Percentiles rank a stretch among this genome's conserved stretches.
phyloP scores from a whole-genome alignment of 306 rosid genomes.

The Vigna angularis region DNA sequence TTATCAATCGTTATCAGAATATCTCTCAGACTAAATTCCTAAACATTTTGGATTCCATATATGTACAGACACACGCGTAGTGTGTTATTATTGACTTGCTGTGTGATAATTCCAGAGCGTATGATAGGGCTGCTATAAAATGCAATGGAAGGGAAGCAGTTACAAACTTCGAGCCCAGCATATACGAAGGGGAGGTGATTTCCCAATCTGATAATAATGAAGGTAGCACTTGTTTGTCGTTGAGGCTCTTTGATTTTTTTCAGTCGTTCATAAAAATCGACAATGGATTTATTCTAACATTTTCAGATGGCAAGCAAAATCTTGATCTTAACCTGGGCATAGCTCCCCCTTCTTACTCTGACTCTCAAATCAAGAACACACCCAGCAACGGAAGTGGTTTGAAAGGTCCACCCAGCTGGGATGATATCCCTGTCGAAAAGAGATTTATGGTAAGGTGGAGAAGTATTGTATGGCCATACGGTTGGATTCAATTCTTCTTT shows the following conservation, averaged over 20 bases:
- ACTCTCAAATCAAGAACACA: constrained; percentile 50
- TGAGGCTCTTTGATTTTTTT: neutral
- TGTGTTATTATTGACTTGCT: constrained; percentile 32
- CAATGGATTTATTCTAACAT: constrained; percentile 1
- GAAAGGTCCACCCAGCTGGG: constrained; percentile 56
- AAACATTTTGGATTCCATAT: constrained; percentile 29
- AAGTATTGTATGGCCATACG: neutral
- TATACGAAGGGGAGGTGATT: constrained; percentile 60
- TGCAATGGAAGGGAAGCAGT: constrained; percentile 91
- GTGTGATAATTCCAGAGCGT: constrained; percentile 67
- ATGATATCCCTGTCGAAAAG: constrained; percentile 51
- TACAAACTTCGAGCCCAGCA: constrained; percentile 81
- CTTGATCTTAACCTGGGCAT: constrained; percentile 90
- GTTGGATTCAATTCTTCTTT: constrained; percentile 11
- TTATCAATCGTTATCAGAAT: constrained; percentile 38
- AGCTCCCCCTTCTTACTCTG: constrained; percentile 65
- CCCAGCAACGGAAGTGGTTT: constrained; percentile 42
- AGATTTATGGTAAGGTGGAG: constrained; percentile 63
- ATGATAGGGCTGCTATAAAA: constrained; percentile 91
- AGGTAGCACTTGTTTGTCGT: constrained; percentile 49
- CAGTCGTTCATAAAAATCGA: constrained; percentile 9
- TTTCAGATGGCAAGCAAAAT: constrained; percentile 60
- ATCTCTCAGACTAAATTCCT: constrained; percentile 26
- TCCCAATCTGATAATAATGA: constrained; percentile 60
- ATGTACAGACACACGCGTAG: neutral